Evolutionary conservation across 305 asterid genomes (phyloP).

Genomic region (Fraxinus nigra): DNA sequence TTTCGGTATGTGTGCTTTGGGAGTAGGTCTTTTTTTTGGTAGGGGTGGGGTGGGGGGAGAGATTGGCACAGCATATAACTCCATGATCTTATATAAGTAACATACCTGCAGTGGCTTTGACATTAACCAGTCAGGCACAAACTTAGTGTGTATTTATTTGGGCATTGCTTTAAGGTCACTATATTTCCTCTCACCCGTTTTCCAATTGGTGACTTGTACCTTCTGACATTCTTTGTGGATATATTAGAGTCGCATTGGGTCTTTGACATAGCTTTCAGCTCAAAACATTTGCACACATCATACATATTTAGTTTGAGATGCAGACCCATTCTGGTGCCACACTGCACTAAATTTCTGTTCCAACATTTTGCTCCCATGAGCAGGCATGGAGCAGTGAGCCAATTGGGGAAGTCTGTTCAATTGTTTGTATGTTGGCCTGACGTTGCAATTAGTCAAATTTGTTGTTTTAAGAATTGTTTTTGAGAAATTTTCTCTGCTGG

Average conservation of each 20-base stretch:
- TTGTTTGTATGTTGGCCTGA: not conserved
- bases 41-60: not conserved
- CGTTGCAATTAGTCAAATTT: not conserved
- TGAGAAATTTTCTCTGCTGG: not conserved
- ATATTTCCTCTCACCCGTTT: not conserved
- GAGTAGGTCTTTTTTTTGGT: not conserved
- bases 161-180: not conserved
- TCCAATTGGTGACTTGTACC: not conserved
- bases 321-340: not conserved
- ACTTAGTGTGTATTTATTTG: constrained; percentile 16
- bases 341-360: constrained; percentile 12
- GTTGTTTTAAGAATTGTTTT: not conserved
- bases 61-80: not conserved
- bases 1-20: not conserved
- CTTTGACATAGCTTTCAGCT: constrained; percentile 18
- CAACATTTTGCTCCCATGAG: constrained; percentile 13
- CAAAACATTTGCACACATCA: constrained; percentile 13
- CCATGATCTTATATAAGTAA: constrained; percentile 17
- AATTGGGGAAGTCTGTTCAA: constrained; percentile 9
- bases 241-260: not conserved
- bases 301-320: constrained; percentile 10
- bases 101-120: constrained; percentile 13
- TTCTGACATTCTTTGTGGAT: not conserved
- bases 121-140: constrained; percentile 15
- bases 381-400: constrained; percentile 10